Percentiles rank a stretch among this genome's conserved stretches.
These are phyloP conservation scores for Nannochloris sp. DNA, from an alignment of 139 green algal species.

Conservation along the genomic window DNA sequence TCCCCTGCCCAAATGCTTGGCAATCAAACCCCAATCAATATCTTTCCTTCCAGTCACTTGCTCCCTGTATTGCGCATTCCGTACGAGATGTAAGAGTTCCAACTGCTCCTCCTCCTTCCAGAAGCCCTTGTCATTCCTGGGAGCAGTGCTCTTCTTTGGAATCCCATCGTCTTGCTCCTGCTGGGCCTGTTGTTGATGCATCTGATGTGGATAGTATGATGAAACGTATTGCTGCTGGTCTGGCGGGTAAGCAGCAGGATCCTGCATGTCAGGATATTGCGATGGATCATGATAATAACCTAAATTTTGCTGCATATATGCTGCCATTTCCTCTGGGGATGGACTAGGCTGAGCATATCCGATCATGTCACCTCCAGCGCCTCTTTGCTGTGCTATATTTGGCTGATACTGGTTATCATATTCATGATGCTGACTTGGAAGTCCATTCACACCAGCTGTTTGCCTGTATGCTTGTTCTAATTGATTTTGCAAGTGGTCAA, in stretches of 20 bases:
- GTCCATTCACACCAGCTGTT: neutral
- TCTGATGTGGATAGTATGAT: no score
- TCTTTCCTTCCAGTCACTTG: conserved; percentile 16
- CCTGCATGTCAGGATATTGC: no score
- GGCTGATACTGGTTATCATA: conserved; percentile 2
- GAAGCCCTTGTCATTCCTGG: conserved; percentile 26
- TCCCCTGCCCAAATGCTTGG: conserved; percentile 30
- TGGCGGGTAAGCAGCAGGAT: no score
- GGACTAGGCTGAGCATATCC: neutral
- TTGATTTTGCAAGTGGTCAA: conserved; percentile 11
- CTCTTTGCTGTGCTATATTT: neutral
- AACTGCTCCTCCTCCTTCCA: conserved; percentile 30
- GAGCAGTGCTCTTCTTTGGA: neutral
- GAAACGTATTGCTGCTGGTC: no score
- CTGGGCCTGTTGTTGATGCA: no score
- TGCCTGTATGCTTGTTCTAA: conserved; percentile 1
- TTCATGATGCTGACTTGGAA: neutral
- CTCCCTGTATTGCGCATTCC: conserved; percentile 11
- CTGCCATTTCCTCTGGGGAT: neutral
- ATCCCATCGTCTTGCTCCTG: no score
- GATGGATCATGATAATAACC: neutral
- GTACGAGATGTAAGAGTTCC: conserved; percentile 24
- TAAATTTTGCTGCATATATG: neutral
- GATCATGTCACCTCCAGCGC: neutral
- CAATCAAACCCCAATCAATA: conserved; percentile 30